phyloP scores from a whole-genome alignment of 2,329 filamentous ascomycete genomes.

The Didymella lethalis region DNA sequence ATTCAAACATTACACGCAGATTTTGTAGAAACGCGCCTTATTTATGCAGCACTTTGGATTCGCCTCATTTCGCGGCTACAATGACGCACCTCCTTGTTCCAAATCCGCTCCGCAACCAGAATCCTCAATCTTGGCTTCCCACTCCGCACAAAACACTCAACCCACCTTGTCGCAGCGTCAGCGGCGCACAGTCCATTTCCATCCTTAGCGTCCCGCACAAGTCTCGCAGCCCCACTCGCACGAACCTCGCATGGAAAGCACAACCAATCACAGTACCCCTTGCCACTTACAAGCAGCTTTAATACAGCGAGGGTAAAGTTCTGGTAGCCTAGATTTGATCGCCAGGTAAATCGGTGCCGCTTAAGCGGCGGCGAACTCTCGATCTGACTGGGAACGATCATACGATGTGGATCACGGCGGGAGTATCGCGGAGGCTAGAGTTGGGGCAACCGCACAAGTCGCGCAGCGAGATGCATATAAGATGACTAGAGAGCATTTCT shows the following conservation, averaged over 20 bases:
- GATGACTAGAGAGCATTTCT: too few relatives aligned
- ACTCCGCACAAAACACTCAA: constrained; percentile 19
- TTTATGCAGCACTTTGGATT: background rate
- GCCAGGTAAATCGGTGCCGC: background rate
- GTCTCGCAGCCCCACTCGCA: constrained; percentile 15
- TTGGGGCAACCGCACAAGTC: constrained; percentile 28
- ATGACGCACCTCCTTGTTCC: constrained; percentile 3
- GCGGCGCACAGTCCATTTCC: constrained; percentile 6
- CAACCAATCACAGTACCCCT: constrained; percentile 4
- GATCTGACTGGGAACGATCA: constrained; percentile 1
- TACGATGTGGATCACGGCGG: background rate
- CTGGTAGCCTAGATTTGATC: constrained; percentile 3
- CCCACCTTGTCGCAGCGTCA: background rate
- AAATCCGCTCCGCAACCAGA: constrained; percentile 1
- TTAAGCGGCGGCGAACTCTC: background rate
- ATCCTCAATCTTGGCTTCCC: constrained; percentile 2
- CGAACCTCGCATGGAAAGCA: constrained; percentile 7
- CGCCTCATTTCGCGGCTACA: background rate
- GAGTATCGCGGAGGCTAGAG: background rate
- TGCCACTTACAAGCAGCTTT: background rate
- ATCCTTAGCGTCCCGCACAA: constrained; percentile 14
- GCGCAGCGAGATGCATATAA: constrained; percentile 30
- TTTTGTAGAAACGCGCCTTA: background rate
- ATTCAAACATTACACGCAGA: background rate
- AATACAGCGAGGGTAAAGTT: background rate